phyloP scores from a whole-genome alignment of 306 rosid genomes.

The Acacia melanoxylon region DNA sequence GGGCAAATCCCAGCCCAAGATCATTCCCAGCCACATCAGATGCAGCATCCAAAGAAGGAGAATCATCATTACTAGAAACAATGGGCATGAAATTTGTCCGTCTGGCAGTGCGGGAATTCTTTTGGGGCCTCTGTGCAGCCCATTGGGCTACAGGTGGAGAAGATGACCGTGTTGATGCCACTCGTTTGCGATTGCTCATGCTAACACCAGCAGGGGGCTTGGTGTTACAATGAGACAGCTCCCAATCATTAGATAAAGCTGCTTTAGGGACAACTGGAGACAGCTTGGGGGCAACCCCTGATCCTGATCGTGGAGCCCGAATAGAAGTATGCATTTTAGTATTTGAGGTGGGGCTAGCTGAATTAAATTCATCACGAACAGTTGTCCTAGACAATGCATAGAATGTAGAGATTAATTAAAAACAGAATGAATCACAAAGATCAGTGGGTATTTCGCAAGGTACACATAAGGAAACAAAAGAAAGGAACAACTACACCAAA shows the following conservation, averaged over 20 bases:
- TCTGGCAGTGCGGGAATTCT: conserved; percentile 95
- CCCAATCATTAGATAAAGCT: conserved; percentile 87
- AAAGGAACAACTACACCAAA: conserved; percentile 21
- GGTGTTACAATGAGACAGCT: conserved; percentile 65
- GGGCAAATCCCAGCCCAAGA: conserved; percentile 63
- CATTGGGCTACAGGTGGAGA: conserved; percentile 90
- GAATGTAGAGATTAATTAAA: conserved; percentile 28
- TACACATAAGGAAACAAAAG: conserved; percentile 14
- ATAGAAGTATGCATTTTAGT: conserved; percentile 71
- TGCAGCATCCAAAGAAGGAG: conserved; percentile 62
- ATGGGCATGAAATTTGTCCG: conserved; percentile 77
- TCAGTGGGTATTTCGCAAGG: conserved; percentile 12
- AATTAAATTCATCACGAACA: conserved; percentile 79
- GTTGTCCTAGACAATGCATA: conserved; percentile 57
- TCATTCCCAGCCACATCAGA: conserved; percentile 81
- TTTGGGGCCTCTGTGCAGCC: conserved; percentile 90
- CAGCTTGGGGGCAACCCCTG: conserved; percentile 78
- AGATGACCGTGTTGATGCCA: conserved; percentile 70
- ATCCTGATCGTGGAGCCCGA: conserved; percentile 91
- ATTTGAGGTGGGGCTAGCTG: conserved; percentile 79
- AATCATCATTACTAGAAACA: conserved; percentile 76
- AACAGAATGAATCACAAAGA: conserved; percentile 16
- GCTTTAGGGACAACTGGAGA: conserved; percentile 82
- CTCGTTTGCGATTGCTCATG: conserved; percentile 83
- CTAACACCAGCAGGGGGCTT: conserved; percentile 85